These are phyloP conservation scores for Lasiodiplodia sp. DNA, from an alignment of 2,329 filamentous ascomycete genomes.

Conservation along the genomic window DNA sequence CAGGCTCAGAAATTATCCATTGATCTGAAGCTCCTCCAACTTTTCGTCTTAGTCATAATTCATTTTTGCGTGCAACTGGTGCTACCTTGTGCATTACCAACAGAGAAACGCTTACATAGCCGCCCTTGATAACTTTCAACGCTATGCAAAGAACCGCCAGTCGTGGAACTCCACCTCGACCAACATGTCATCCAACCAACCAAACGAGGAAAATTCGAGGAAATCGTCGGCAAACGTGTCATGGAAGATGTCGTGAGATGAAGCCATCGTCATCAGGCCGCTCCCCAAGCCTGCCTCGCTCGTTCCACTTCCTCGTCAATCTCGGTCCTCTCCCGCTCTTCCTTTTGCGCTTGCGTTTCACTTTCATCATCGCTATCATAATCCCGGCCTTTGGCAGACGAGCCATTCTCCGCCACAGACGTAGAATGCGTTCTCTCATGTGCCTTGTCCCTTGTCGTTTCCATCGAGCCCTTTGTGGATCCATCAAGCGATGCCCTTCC, in stretches of 20 bases:
- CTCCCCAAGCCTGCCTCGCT: slow-evolving; percentile 17
- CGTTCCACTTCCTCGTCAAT: slow-evolving; percentile 17
- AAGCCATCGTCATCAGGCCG: background rate
- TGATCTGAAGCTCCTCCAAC: background rate
- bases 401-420: background rate
- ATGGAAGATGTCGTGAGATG: background rate
- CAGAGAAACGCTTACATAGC: background rate
- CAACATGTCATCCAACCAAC: background rate
- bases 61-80: background rate
- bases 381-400: background rate
- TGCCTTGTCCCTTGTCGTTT: background rate
- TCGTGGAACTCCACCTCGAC: background rate
- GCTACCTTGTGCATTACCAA: background rate
- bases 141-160: background rate
- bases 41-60: background rate
- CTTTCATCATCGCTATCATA: background rate
- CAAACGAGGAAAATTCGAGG: background rate
- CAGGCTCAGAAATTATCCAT: background rate
- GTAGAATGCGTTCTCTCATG: background rate
- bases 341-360: background rate
- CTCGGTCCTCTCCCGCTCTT: slow-evolving; percentile 15
- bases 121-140: background rate
- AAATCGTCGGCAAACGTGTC: background rate
- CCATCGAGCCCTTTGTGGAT: background rate
- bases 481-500: background rate